Conservation (phyloP, 2,329 filamentous ascomycete genomes). For the Reticulascus tulasneorum region DNA sequence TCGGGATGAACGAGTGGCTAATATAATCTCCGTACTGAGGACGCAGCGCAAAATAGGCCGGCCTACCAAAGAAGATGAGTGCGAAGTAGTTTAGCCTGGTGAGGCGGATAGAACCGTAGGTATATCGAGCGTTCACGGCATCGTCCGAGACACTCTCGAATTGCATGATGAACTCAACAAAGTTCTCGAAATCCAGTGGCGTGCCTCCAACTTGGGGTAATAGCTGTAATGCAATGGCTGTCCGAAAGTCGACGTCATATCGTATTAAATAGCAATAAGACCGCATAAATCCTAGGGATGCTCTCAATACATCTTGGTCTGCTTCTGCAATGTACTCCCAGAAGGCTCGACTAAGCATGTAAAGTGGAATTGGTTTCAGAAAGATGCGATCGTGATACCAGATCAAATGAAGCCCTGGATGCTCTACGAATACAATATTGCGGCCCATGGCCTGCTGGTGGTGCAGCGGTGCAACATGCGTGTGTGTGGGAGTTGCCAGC, state of each 20-base stretch:
- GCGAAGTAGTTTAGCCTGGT: conserved; percentile 18
- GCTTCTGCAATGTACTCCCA: conserved; percentile 18
- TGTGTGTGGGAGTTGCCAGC: conserved; percentile 14
- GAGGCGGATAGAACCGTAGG: conserved; percentile 8
- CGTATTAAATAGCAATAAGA: conserved; percentile 27
- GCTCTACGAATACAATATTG: conserved; percentile 27
- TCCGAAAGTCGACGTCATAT: conserved; percentile 29
- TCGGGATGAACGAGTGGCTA: conserved; percentile 17
- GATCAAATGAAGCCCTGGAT: conserved; percentile 29
- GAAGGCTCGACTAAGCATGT: conserved; percentile 20
- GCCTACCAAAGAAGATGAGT: conserved; percentile 15
- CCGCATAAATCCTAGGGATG: conserved; percentile 26
- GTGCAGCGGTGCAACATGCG: too few species aligned
- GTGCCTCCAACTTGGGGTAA: too few species aligned
- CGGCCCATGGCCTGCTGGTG: conserved; percentile 22
- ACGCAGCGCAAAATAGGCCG: conserved; percentile 18
- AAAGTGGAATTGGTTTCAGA: conserved; percentile 27
- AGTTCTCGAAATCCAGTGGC: too few species aligned
- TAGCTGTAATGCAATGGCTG: too few species aligned
- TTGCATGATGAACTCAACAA: conserved; percentile 10
- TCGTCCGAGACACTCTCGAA: conserved; percentile 9
- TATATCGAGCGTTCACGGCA: conserved; percentile 14
- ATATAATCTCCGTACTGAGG: conserved; percentile 20
- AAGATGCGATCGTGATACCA: conserved; percentile 24
- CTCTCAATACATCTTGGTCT: conserved; percentile 10